A percentile compares a stretch with the other conserved stretches of the same genome.
Conservation (phyloP, 495 filamentous ascomycete genomes). For the Podospora comata region DNA sequence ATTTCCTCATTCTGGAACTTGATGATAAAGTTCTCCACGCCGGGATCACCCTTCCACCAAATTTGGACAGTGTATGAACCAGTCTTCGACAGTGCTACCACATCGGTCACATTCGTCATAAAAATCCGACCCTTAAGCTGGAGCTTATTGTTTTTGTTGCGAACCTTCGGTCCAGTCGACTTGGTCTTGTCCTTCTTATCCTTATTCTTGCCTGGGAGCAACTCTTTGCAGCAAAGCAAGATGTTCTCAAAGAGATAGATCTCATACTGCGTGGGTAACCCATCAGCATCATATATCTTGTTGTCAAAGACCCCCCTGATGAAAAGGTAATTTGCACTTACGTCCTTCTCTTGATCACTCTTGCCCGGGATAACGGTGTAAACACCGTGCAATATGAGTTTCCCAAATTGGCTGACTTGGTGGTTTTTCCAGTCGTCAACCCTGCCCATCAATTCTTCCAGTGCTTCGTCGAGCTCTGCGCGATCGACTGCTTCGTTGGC, state of each 20-base stretch:
- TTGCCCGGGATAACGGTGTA: constrained; percentile 88
- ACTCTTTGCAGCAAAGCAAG: constrained; percentile 94
- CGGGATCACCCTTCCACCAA: constrained; percentile 96
- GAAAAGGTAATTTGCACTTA: constrained; percentile 40
- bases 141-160: constrained; percentile 72
- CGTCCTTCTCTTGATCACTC: constrained; percentile 79
- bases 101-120: constrained; percentile 98
- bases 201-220: constrained; percentile 81
- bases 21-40: constrained; percentile 94
- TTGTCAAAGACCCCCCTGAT: neutral
- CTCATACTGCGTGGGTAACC: constrained; percentile 64
- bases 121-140: constrained; percentile 97
- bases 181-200: constrained; percentile 59
- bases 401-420: constrained; percentile 83
- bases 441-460: constrained; percentile 73
- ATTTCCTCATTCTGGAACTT: constrained; percentile 83
- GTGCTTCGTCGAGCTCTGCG: constrained; percentile 73
- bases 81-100: constrained; percentile 73
- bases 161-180: constrained; percentile 54
- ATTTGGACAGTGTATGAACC: constrained; percentile 94
- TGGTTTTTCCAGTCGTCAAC: constrained; percentile 98
- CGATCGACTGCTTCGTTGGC: constrained; percentile 89
- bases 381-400: constrained; percentile 83
- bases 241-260: constrained; percentile 97
- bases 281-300: neutral